These are phyloP conservation scores for Fusarium sp. DNA, from an alignment of 2,329 filamentous ascomycete species.

Conservation along the genomic window DNA sequence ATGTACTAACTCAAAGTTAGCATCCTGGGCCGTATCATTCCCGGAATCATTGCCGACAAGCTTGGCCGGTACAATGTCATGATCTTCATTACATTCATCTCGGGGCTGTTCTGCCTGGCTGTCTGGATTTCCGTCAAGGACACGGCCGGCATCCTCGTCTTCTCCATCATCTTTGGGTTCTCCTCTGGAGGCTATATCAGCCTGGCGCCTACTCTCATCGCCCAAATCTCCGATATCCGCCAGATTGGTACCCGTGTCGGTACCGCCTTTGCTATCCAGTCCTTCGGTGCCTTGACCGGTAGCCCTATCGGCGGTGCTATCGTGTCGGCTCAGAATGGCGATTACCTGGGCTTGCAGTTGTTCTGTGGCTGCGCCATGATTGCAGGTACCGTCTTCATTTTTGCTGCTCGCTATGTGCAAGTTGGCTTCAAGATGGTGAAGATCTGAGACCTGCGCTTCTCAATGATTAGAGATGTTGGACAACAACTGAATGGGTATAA, in stretches of 20 bases:
- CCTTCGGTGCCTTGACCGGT: constrained; percentile 76
- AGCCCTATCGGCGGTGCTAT: constrained; percentile 78
- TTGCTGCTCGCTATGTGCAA: constrained; percentile 53
- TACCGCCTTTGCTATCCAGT: constrained; percentile 72
- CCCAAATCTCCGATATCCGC: constrained; percentile 79
- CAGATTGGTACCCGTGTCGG: constrained; percentile 80
- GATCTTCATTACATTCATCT: constrained; percentile 67
- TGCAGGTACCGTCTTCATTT: constrained; percentile 48
- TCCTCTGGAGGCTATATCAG: constrained; percentile 77
- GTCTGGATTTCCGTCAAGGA: constrained; percentile 66
- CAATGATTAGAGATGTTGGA: neutral
- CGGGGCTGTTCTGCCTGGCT: constrained; percentile 61
- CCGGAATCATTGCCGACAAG: constrained; percentile 64
- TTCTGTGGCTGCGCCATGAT: constrained; percentile 72
- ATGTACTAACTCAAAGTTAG: constrained; percentile 48
- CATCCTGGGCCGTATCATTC: constrained; percentile 67
- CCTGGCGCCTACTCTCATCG: constrained; percentile 74
- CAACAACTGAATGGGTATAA: neutral
- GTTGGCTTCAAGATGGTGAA: constrained; percentile 55
- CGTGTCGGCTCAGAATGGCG: constrained; percentile 65
- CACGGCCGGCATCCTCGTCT: constrained; percentile 74
- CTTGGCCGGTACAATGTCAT: constrained; percentile 64
- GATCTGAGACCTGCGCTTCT: constrained; percentile 44
- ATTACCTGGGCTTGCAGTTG: constrained; percentile 73
- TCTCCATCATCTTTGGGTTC: constrained; percentile 79